Evolutionary conservation across 306 rosid species (phyloP).

Genomic region (Castanospermum australe): DNA sequence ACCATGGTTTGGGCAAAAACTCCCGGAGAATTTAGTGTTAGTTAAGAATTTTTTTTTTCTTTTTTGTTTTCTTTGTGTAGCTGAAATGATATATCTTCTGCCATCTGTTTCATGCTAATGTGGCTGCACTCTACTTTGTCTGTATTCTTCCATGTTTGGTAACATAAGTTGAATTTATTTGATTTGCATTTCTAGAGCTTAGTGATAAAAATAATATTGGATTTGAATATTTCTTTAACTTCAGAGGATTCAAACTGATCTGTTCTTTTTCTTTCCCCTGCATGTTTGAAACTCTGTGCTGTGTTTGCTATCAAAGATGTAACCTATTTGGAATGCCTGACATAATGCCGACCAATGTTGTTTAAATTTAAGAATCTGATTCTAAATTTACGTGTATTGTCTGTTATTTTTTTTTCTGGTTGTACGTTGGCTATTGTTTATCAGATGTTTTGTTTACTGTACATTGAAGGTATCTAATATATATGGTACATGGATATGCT

Average conservation of each 20-base stretch:
- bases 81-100: constrained; percentile 6
- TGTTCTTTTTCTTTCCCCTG: background rate
- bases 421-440: background rate
- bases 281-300: background rate
- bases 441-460: background rate
- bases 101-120: background rate
- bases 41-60: too few species aligned
- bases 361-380: background rate
- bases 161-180: background rate
- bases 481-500: background rate
- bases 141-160: background rate
- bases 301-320: background rate
- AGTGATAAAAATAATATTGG: background rate
- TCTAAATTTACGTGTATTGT: background rate
- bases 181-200: background rate
- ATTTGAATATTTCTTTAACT: background rate
- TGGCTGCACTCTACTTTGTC: background rate
- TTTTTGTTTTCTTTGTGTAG: background rate
- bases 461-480: background rate
- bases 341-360: background rate
- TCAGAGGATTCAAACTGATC: background rate
- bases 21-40: too few species aligned
- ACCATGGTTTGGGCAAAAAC: too few species aligned
- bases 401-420: background rate
- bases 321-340: background rate